phyloP scores from a whole-genome alignment of 805 yeast species.

The Komagataella populi region DNA sequence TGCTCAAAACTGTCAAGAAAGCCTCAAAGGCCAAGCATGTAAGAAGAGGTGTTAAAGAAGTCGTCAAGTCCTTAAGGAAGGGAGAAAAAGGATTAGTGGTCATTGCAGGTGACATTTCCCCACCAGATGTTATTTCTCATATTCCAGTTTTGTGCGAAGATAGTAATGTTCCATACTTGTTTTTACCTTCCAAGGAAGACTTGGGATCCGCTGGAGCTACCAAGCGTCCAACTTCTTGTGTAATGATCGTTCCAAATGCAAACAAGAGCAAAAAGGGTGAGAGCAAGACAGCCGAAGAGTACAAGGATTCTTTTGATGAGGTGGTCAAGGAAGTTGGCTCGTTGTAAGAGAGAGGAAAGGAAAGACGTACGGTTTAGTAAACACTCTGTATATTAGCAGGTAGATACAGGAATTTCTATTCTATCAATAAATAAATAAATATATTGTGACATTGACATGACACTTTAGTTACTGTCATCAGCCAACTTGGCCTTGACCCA shows the following conservation, averaged over 20 bases:
- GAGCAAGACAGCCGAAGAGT: slow-evolving; percentile 65
- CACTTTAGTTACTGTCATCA: neutral
- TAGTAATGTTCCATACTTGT: slow-evolving; percentile 76
- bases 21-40: slow-evolving; percentile 98
- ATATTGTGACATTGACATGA: neutral
- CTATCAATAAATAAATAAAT: neutral
- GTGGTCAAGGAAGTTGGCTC: slow-evolving; percentile 77
- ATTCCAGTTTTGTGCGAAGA: slow-evolving; percentile 97
- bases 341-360: slow-evolving; percentile 13
- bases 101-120: slow-evolving; percentile 97
- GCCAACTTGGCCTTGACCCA: slow-evolving; percentile 78
- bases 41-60: slow-evolving; percentile 98
- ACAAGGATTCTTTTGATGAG: slow-evolving; percentile 87
- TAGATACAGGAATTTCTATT: neutral
- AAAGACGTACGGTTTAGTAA: neutral
- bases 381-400: neutral
- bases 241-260: slow-evolving; percentile 94
- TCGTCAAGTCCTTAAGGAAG: slow-evolving; percentile 92
- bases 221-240: slow-evolving; percentile 97
- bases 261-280: slow-evolving; percentile 65
- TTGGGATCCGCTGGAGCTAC: slow-evolving; percentile 98
- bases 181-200: slow-evolving; percentile 95
- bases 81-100: slow-evolving; percentile 96
- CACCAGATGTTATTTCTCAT: slow-evolving; percentile 93
- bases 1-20: slow-evolving; percentile 89